phyloP scores from a whole-genome alignment of 176 grass and related monocot species.

The Zoysia japonica region DNA sequence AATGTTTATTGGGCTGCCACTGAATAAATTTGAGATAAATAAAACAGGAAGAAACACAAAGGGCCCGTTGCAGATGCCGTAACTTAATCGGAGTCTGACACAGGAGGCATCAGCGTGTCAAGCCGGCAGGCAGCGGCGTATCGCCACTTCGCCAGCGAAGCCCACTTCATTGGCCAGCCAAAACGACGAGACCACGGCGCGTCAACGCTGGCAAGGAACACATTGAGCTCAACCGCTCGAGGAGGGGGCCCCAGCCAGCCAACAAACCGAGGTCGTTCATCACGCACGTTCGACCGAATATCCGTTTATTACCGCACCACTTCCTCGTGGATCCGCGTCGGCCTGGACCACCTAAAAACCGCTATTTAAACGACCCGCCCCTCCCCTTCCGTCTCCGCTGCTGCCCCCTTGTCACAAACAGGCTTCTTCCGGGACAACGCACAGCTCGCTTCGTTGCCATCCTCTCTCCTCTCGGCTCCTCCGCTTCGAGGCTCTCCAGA shows the following conservation, averaged over 20 bases:
- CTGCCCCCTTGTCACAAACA: not conserved
- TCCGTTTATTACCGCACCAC: not conserved
- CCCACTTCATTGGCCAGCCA: not conserved
- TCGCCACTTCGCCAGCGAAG: not conserved
- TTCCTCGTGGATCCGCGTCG: slow-evolving; percentile 1
- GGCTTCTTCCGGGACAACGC: not conserved
- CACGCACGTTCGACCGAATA: not conserved
- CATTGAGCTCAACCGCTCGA: not conserved
- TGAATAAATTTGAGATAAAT: too few species aligned
- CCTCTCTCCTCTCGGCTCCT: too few species aligned
- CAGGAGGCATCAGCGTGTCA: not conserved
- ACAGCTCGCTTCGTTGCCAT: not conserved
- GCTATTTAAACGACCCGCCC: not conserved
- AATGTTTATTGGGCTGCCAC: too few species aligned
- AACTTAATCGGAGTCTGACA: too few species aligned
- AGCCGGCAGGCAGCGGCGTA: not conserved
- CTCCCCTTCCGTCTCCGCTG: not conserved
- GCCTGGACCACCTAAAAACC: not conserved
- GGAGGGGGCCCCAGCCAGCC: too few species aligned
- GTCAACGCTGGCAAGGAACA: not conserved
- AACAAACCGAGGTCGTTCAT: not conserved
- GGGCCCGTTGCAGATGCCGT: too few species aligned
- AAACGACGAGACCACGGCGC: not conserved
- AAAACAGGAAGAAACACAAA: too few species aligned
- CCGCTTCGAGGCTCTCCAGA: not conserved